phyloP scores from a whole-genome alignment of 805 yeast genomes.

The Clavispora carvajalis region DNA sequence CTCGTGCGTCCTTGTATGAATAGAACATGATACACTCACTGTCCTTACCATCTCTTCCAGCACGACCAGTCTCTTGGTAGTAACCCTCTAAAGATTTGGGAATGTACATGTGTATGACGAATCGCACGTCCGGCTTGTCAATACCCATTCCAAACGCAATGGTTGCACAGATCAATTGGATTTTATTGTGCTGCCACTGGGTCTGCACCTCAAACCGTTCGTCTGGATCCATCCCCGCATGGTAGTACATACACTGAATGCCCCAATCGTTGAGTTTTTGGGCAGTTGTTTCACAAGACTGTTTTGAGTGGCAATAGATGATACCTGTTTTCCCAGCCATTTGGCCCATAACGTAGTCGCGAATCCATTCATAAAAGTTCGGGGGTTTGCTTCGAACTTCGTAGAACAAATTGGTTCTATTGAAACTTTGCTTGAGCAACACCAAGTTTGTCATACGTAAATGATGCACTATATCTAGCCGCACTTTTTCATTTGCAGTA shows the following conservation, averaged over 20 bases:
- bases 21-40: conserved; percentile 83
- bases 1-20: conserved; percentile 72
- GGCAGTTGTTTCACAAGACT: conserved; percentile 80
- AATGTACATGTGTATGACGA: conserved; percentile 79
- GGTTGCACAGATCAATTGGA: conserved; percentile 89
- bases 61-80: conserved; percentile 97
- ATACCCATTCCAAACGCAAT: conserved; percentile 99
- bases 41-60: conserved; percentile 88
- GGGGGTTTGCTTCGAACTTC: conserved; percentile 66
- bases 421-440: conserved; percentile 84
- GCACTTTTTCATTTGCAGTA: conserved; percentile 88
- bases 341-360: conserved; percentile 45
- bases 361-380: conserved; percentile 52
- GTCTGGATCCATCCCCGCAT: conserved; percentile 89
- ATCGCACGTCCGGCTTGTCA: conserved; percentile 92
- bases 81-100: conserved; percentile 94
- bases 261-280: conserved; percentile 54
- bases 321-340: conserved; percentile 71
- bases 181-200: conserved; percentile 69
- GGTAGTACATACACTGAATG: conserved; percentile 70
- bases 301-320: conserved; percentile 88
- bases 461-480: conserved; percentile 79
- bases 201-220: conserved; percentile 69
- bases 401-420: conserved; percentile 78
- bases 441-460: conserved; percentile 57